A percentile compares a stretch with the other conserved stretches of the same genome.
These are phyloP conservation scores for Fusarium xylarioides DNA, from an alignment of 2,329 filamentous ascomycete genomes.

Conservation along the genomic window DNA sequence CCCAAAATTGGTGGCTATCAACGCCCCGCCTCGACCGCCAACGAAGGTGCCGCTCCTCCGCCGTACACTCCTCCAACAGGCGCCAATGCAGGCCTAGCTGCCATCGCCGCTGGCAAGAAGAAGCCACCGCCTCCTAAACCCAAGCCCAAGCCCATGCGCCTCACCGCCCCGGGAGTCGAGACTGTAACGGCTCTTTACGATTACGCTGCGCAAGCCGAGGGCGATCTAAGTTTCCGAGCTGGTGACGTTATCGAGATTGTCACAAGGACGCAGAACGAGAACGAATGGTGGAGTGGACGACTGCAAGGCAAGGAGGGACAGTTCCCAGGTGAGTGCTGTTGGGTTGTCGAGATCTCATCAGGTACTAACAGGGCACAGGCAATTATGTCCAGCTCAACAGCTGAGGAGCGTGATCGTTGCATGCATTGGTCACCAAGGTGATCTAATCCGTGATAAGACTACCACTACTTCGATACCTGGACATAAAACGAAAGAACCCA, in stretches of 20 bases:
- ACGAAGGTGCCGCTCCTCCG: conserved; percentile 71
- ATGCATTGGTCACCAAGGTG: background rate
- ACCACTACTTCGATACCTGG: conserved; percentile 20
- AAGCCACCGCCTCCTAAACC: conserved; percentile 75
- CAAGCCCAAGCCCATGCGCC: conserved; percentile 79
- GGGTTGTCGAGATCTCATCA: background rate
- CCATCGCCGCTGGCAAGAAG: conserved; percentile 63
- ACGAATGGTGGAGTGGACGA: conserved; percentile 96
- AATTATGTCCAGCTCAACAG: conserved; percentile 59
- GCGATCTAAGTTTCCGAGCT: conserved; percentile 88
- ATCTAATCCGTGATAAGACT: background rate
- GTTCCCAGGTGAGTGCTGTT: conserved; percentile 80
- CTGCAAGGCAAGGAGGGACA: conserved; percentile 84
- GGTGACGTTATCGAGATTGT: conserved; percentile 93
- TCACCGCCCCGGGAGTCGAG: conserved; percentile 74
- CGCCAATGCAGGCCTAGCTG: conserved; percentile 53
- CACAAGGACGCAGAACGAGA: conserved; percentile 83
- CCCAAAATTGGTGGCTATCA: conserved; percentile 49
- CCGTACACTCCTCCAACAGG: conserved; percentile 69
- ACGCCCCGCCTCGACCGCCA: conserved; percentile 48
- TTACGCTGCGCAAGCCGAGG: conserved; percentile 94
- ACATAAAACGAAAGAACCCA: conserved; percentile 19
- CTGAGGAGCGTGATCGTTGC: conserved; percentile 16
- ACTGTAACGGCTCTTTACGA: conserved; percentile 93
- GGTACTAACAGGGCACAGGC: conserved; percentile 49